phyloP scores from a whole-genome alignment of 2,329 filamentous ascomycete genomes.

The Chaetomiaceae sp. region DNA sequence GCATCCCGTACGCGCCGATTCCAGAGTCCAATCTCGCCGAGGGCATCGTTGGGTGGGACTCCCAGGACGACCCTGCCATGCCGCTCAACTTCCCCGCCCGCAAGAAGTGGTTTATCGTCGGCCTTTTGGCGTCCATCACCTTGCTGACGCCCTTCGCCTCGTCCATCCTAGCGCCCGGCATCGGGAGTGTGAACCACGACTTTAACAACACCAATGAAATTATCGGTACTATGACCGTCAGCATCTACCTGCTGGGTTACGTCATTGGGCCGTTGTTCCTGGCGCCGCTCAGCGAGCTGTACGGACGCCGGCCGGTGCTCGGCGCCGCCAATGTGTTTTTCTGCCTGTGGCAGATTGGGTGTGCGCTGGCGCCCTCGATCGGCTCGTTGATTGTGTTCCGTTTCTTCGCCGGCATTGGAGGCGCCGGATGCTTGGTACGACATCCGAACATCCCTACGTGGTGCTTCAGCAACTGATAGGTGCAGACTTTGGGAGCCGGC shows the following conservation, averaged over 20 bases:
- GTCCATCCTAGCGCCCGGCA: conserved; percentile 51
- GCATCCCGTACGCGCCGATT: conserved; percentile 31
- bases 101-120: conserved; percentile 53
- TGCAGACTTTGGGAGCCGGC: conserved; percentile 44
- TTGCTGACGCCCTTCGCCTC: conserved; percentile 61
- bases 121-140: conserved; percentile 53
- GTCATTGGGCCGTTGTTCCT: conserved; percentile 51
- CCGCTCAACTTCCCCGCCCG: conserved; percentile 51
- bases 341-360: conserved; percentile 57
- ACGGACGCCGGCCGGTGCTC: conserved; percentile 54
- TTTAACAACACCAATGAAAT: conserved; percentile 39
- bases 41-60: conserved; percentile 55
- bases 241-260: conserved; percentile 57
- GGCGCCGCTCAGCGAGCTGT: conserved; percentile 57
- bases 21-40: conserved; percentile 45
- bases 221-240: conserved; percentile 48
- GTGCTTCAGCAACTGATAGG: not conserved
- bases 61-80: conserved; percentile 50
- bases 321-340: conserved; percentile 54
- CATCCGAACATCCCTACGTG: not conserved
- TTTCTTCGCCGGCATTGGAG: conserved; percentile 54
- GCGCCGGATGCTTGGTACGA: conserved; percentile 41
- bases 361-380: conserved; percentile 52
- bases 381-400: conserved; percentile 52
- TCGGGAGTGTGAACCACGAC: conserved; percentile 37